phyloP scores from a whole-genome alignment of 2,329 filamentous ascomycete species.

The Neofusicoccum cordaticola region DNA sequence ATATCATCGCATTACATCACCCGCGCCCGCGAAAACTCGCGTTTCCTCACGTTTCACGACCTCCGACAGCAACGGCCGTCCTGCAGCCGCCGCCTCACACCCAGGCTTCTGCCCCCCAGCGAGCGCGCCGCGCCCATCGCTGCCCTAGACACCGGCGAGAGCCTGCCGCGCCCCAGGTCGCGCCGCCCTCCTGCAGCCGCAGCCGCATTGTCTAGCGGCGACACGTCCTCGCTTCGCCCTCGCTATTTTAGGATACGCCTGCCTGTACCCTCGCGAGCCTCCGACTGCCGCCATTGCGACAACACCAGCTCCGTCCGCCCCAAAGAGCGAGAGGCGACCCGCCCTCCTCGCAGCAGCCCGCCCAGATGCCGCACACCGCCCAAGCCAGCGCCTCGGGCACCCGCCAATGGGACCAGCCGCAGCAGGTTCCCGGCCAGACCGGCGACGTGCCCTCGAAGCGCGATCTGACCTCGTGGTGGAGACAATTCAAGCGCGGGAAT shows the following conservation, averaged over 20 bases:
- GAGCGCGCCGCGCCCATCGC: slow-evolving; percentile 6
- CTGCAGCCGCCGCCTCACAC: slow-evolving; percentile 17
- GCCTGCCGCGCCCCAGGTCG: slow-evolving; percentile 9
- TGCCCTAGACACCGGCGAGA: neutral
- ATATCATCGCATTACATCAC: slow-evolving; percentile 19
- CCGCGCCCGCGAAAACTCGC: slow-evolving; percentile 13
- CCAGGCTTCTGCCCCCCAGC: slow-evolving; percentile 10
- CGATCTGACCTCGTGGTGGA: slow-evolving; percentile 96
- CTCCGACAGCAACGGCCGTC: slow-evolving; percentile 17
- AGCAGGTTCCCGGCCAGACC: slow-evolving; percentile 47
- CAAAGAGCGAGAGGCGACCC: slow-evolving; percentile 25
- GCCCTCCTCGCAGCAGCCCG: slow-evolving; percentile 23
- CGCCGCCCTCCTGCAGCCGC: slow-evolving; percentile 11
- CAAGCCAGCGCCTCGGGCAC: slow-evolving; percentile 36
- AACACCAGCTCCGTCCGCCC: slow-evolving; percentile 6
- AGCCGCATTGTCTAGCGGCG: slow-evolving; percentile 12
- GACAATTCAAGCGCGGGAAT: slow-evolving; percentile 71
- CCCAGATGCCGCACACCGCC: slow-evolving; percentile 39
- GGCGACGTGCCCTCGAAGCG: slow-evolving; percentile 77
- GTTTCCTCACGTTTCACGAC: slow-evolving; percentile 19
- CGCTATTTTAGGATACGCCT: slow-evolving; percentile 18
- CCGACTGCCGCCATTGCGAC: slow-evolving; percentile 17
- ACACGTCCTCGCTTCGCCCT: slow-evolving; percentile 17
- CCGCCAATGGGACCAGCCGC: slow-evolving; percentile 41
- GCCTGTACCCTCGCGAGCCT: slow-evolving; percentile 2